A percentile compares a stretch with the other conserved stretches of the same genome.
phyloP scores from a whole-genome alignment of 2,329 filamentous ascomycete species.

The Niveomyces coronatus region DNA sequence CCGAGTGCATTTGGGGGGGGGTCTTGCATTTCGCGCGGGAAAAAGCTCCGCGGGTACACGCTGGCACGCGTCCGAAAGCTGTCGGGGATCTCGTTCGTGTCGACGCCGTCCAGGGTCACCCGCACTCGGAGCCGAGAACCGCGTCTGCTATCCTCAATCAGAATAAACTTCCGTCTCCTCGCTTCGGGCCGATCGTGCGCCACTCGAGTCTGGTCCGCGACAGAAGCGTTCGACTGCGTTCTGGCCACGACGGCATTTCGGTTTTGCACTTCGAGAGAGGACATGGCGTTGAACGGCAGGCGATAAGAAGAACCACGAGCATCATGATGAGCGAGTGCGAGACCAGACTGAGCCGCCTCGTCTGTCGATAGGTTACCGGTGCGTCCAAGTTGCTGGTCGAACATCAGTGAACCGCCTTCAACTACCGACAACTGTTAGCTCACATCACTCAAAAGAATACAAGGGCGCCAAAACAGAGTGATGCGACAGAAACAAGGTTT shows the following conservation, averaged over 20 bases:
- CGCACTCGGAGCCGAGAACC: constrained; percentile 76
- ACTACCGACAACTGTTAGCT: no score
- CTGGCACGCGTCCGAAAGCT: constrained; percentile 85
- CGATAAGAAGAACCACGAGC: constrained; percentile 26
- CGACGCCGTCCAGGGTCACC: constrained; percentile 84
- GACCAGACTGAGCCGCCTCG: no score
- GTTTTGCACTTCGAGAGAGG: constrained; percentile 43
- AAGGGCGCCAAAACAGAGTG: no score
- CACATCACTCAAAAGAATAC: no score
- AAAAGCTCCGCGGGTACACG: constrained; percentile 86
- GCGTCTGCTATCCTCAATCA: constrained; percentile 81
- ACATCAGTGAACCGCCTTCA: no score
- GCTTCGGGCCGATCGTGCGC: constrained; percentile 84
- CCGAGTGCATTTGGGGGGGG: constrained; percentile 67
- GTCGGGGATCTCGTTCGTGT: constrained; percentile 93
- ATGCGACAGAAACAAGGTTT: no score
- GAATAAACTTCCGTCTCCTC: constrained; percentile 92
- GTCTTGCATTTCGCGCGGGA: constrained; percentile 85
- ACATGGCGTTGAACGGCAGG: constrained; percentile 26
- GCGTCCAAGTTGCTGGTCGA: no score
- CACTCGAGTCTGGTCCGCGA: constrained; percentile 41
- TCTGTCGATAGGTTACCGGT: no score
- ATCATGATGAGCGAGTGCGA: no score
- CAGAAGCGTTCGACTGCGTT: no score
- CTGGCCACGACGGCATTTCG: constrained; percentile 33